Evolutionary conservation across 1,284 basidiomycete genomes (phyloP).

Genomic region (Entoloma clypeatum): DNA sequence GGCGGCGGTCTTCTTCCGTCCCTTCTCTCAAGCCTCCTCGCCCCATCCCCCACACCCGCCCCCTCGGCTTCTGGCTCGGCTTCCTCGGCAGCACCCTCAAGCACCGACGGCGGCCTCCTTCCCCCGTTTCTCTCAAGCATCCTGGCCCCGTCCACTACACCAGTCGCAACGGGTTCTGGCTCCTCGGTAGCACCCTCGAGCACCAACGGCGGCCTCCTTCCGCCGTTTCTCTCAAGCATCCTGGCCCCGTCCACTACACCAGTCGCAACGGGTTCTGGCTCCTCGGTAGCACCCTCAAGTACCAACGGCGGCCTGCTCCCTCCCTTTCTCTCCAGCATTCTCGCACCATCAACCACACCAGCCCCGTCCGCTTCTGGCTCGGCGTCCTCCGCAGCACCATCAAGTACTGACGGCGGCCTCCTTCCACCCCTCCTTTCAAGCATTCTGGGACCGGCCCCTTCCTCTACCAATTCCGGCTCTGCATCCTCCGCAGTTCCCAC

Average conservation of each 20-base stretch:
- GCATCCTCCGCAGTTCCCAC: no score
- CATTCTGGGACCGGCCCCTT: slow-evolving; percentile 1
- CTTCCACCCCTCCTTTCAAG: slow-evolving; percentile 1
- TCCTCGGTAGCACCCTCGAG: neutral
- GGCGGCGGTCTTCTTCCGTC: neutral
- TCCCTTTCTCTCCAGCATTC: neutral
- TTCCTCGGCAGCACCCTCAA: neutral
- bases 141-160: neutral
- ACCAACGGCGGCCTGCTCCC: no score
- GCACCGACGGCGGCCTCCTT: neutral
- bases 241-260: no score
- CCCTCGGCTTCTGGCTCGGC: neutral
- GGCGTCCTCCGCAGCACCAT: neutral
- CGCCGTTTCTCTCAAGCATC: neutral
- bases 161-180: neutral
- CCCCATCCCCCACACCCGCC: neutral
- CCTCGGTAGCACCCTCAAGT: no score
- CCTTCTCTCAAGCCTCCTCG: no score
- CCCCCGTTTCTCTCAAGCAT: neutral
- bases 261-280: no score
- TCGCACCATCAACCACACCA: neutral
- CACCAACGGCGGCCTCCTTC: neutral
- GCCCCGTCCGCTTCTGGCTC: neutral
- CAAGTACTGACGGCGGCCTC: neutral
- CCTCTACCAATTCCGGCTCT: no score